These are phyloP conservation scores for Colletotrichum euphorbiae DNA, from an alignment of 2,329 filamentous ascomycete species.

Conservation along the genomic window DNA sequence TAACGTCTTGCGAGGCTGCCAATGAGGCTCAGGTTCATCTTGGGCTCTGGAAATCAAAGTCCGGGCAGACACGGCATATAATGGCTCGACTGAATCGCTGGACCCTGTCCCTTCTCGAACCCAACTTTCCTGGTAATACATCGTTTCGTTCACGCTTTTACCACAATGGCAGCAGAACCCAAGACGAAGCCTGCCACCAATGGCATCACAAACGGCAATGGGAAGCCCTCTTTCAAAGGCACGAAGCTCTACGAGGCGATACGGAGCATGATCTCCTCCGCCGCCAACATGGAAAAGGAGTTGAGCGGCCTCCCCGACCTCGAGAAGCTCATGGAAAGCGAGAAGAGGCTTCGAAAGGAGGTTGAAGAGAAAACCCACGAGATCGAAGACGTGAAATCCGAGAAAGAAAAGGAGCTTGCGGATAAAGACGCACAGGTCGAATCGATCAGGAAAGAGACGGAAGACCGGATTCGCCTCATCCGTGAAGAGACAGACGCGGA, in stretches of 20 bases:
- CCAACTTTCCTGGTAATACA: not conserved
- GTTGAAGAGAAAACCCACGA: constrained; percentile 51
- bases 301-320: constrained; percentile 44
- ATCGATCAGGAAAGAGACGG: constrained; percentile 53
- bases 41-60: not conserved
- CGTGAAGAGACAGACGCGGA: constrained; percentile 56
- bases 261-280: constrained; percentile 41
- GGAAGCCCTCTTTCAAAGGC: constrained; percentile 40
- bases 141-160: not conserved
- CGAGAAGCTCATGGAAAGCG: constrained; percentile 42
- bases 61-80: not conserved
- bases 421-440: constrained; percentile 60
- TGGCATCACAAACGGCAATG: constrained; percentile 39
- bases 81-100: not conserved
- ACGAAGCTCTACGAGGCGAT: constrained; percentile 44
- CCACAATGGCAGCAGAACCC: constrained; percentile 46
- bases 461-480: constrained; percentile 55
- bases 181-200: constrained; percentile 42
- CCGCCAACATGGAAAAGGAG: constrained; percentile 46
- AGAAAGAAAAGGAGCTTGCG: constrained; percentile 43
- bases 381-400: constrained; percentile 42
- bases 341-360: constrained; percentile 43
- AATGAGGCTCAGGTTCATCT: not conserved
- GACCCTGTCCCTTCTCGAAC: not conserved
- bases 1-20: constrained; percentile 1